Evolutionary conservation across 2,329 filamentous ascomycete genomes (phyloP).

Genomic region (Fusarium longipes): DNA sequence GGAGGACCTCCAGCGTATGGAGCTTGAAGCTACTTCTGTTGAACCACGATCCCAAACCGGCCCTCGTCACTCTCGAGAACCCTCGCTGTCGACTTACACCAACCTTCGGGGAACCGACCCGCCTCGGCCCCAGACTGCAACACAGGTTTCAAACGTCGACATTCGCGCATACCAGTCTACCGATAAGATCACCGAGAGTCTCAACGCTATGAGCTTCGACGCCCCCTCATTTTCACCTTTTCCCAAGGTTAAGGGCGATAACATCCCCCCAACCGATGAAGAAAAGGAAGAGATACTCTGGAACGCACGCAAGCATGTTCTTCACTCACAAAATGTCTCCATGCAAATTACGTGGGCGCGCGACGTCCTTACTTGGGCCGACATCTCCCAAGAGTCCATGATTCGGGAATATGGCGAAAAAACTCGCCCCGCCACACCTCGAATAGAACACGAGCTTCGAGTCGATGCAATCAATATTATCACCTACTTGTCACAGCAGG

Average conservation of each 20-base stretch:
- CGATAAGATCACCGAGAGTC: constrained; percentile 51
- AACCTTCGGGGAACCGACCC: constrained; percentile 46
- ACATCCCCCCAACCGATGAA: constrained; percentile 92
- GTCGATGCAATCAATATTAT: constrained; percentile 93
- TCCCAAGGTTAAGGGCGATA: constrained; percentile 84
- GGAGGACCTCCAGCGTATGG: constrained; percentile 90
- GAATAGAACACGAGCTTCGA: constrained; percentile 87
- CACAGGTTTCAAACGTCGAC: constrained; percentile 53
- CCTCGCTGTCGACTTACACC: constrained; percentile 57
- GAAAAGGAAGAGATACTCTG: constrained; percentile 92
- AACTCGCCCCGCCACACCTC: constrained; percentile 79
- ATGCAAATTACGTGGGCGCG: constrained; percentile 98
- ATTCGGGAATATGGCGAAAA: constrained; percentile 67
- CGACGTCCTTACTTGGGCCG: constrained; percentile 89
- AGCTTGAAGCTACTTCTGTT: constrained; percentile 75
- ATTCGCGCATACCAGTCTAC: constrained; percentile 54
- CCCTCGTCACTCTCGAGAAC: constrained; percentile 56
- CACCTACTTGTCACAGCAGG: constrained; percentile 87
- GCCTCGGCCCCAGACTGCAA: constrained; percentile 48
- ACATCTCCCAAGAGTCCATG: constrained; percentile 82
- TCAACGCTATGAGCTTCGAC: constrained; percentile 61
- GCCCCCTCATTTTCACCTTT: constrained; percentile 90
- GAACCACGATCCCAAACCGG: constrained; percentile 51
- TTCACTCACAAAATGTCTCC: constrained; percentile 93
- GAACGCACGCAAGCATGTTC: constrained; percentile 81